Conservation (phyloP, 441 rosid species). For the Raphanus hybrid region DNA sequence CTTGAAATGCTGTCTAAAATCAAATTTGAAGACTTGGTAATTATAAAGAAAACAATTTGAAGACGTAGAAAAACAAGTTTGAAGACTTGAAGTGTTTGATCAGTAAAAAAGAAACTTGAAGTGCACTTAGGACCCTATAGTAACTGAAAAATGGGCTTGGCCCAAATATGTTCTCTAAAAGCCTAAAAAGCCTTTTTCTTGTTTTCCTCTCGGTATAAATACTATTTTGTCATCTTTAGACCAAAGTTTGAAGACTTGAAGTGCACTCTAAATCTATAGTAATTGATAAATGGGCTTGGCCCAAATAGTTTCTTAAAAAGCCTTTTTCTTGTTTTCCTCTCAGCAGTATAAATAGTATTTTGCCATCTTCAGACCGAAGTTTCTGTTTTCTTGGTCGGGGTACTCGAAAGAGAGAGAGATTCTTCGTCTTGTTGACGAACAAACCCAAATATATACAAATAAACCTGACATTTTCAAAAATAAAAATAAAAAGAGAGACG, state of each 20-base stretch:
- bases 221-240: conserved; percentile 9
- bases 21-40: too few relatives aligned
- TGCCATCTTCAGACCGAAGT: conserved; percentile 6
- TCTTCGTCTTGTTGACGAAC: conserved; percentile 30
- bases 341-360: neutral
- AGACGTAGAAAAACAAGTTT: too few relatives aligned
- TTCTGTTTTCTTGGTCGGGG: conserved; percentile 40
- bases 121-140: too few relatives aligned
- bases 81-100: neutral
- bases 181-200: too few relatives aligned
- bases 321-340: too few relatives aligned
- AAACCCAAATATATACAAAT: neutral
- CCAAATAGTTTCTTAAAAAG: too few relatives aligned
- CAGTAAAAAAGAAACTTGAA: neutral
- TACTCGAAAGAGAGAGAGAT: conserved; percentile 24
- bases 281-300: too few relatives aligned
- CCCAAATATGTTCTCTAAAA: too few relatives aligned
- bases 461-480: neutral
- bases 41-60: too few relatives aligned
- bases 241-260: neutral
- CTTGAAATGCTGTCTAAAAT: neutral
- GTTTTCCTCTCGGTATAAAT: too few relatives aligned
- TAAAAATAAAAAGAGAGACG: conserved; percentile 22
- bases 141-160: too few relatives aligned
- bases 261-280: too few relatives aligned